phyloP scores from a whole-genome alignment of 2,329 filamentous ascomycete genomes.

The Basipetospora chlamydospora region DNA sequence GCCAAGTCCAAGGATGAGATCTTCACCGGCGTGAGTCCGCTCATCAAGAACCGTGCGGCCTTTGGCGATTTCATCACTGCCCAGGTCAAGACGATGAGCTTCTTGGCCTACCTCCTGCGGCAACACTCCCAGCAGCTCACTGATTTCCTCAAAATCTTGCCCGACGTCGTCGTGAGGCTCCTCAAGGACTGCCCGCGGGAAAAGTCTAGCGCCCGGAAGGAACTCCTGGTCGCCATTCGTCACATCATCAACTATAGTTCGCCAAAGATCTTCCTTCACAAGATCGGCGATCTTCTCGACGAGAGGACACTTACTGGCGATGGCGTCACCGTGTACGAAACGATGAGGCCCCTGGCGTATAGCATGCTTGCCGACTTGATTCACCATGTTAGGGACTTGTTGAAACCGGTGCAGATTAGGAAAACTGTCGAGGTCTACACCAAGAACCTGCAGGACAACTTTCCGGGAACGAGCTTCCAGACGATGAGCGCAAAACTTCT shows the following conservation, averaged over 20 bases:
- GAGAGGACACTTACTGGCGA: slow-evolving; percentile 91
- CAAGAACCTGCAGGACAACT: slow-evolving; percentile 85
- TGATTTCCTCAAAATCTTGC: slow-evolving; percentile 76
- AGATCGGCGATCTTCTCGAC: slow-evolving; percentile 90
- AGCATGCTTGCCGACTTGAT: slow-evolving; percentile 98
- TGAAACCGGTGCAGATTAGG: slow-evolving; percentile 80
- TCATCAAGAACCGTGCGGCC: slow-evolving; percentile 82
- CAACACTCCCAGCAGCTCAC: slow-evolving; percentile 76
- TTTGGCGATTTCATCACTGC: slow-evolving; percentile 97
- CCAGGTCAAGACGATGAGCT: slow-evolving; percentile 99
- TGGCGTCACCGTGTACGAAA: slow-evolving; percentile 91
- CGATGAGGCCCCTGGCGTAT: slow-evolving; percentile 86
- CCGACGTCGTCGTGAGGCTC: slow-evolving; percentile 78
- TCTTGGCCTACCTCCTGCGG: slow-evolving; percentile 80
- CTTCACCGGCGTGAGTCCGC: slow-evolving; percentile 84
- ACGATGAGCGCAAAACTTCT: slow-evolving; percentile 98
- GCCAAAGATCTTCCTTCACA: slow-evolving; percentile 80
- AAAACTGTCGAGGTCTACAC: slow-evolving; percentile 97
- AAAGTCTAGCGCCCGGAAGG: slow-evolving; percentile 85
- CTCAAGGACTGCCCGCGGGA: slow-evolving; percentile 89
- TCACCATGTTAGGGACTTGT: slow-evolving; percentile 84
- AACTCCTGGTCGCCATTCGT: slow-evolving; percentile 86
- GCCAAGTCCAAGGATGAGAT: slow-evolving; percentile 66
- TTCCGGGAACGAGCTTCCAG: slow-evolving; percentile 95
- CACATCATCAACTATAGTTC: slow-evolving; percentile 99